Percentiles rank a stretch among this genome's conserved stretches.
Evolutionary conservation across 2,329 filamentous ascomycete species (phyloP).

Genomic region (Phoma sp.): DNA sequence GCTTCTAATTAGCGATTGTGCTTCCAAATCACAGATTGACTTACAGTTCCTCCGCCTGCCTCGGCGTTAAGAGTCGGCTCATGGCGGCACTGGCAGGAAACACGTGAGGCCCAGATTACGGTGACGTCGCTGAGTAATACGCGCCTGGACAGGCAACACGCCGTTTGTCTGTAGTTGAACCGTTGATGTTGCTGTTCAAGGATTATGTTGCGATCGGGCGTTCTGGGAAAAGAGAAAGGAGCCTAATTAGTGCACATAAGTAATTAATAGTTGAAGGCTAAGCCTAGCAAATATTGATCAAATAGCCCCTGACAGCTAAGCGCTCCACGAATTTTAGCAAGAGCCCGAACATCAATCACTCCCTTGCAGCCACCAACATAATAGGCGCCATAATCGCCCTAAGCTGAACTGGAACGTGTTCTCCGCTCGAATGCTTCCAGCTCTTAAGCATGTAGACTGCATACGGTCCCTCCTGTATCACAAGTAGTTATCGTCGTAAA

Average conservation of each 20-base stretch:
- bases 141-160: no score
- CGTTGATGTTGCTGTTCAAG: no score
- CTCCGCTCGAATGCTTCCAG: conserved; percentile 10
- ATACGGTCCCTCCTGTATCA: no score
- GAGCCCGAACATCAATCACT: neutral
- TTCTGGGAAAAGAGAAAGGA: no score
- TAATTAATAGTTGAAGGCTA: neutral
- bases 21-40: conserved; percentile 45
- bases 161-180: no score
- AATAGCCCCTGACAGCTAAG: neutral
- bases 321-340: neutral
- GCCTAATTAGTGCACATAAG: neutral
- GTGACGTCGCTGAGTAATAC: no score
- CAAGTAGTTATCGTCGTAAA: no score
- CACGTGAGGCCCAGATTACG: no score
- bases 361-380: conserved; percentile 1
- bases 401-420: conserved; percentile 4
- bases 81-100: conserved; percentile 59
- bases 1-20: conserved; percentile 20
- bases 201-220: no score
- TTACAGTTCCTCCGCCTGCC: conserved; percentile 90
- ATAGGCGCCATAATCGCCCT: conserved; percentile 1
- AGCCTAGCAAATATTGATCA: no score
- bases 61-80: conserved; percentile 76
- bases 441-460: conserved; percentile 21